Conservation (phyloP, 352 stramenopile species). For the Globisporangium iwayamae region DNA sequence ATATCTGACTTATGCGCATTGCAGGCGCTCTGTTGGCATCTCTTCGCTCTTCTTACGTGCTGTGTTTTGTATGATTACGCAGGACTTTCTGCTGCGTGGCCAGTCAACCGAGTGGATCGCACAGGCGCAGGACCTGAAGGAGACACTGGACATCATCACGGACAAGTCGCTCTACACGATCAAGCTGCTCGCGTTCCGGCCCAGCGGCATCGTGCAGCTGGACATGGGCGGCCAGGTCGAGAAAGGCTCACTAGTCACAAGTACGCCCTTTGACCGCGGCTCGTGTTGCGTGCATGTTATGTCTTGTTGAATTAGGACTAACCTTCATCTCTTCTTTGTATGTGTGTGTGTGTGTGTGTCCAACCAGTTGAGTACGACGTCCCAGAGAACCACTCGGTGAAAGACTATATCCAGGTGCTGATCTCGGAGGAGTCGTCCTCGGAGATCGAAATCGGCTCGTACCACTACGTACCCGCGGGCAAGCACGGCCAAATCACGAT, state of each 20-base stretch:
- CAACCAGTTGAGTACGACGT: conserved; percentile 72
- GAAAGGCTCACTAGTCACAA: conserved; percentile 78
- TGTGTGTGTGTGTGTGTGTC: no score
- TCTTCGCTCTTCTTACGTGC: no score
- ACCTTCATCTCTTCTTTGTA: no score
- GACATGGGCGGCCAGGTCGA: conserved; percentile 83
- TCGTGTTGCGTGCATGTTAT: neutral
- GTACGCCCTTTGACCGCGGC: conserved; percentile 28
- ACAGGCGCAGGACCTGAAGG: conserved; percentile 72
- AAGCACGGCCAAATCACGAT: conserved; percentile 73
- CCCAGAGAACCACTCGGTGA: conserved; percentile 74
- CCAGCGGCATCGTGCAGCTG: conserved; percentile 79
- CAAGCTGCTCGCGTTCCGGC: conserved; percentile 73
- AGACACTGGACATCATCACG: conserved; percentile 63
- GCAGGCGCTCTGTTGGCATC: no score
- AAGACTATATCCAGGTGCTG: conserved; percentile 86
- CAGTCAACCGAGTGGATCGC: conserved; percentile 67
- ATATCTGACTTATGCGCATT: neutral
- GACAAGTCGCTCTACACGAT: conserved; percentile 63
- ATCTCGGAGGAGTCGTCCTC: conserved; percentile 68
- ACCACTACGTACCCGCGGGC: conserved; percentile 66
- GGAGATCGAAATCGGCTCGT: conserved; percentile 74
- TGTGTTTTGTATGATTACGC: neutral
- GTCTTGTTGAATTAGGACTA: neutral
- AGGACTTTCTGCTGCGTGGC: conserved; percentile 68